Conservation (phyloP, 2,329 filamentous ascomycete species). For the Fusarium kyushuense region DNA sequence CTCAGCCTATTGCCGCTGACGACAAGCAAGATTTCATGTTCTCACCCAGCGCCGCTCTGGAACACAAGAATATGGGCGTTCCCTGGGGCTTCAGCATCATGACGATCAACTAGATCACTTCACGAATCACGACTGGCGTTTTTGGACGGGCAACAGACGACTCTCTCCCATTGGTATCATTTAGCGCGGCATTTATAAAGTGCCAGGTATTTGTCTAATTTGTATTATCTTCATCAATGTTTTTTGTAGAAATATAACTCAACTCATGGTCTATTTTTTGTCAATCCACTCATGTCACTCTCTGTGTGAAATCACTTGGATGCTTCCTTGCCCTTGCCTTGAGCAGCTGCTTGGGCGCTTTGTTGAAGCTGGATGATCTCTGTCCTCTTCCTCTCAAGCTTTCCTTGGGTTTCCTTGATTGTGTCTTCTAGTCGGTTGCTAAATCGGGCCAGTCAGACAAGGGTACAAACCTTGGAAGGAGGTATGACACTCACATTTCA, state of each 20-base stretch:
- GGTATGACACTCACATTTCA: constrained; percentile 78
- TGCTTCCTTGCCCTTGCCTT: constrained; percentile 50
- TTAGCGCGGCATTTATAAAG: constrained; percentile 34
- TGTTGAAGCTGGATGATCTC: constrained; percentile 70
- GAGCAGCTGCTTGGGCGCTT: constrained; percentile 59
- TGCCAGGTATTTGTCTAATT: constrained; percentile 39
- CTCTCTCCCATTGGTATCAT: constrained; percentile 22
- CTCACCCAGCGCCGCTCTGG: constrained; percentile 38
- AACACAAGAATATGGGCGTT: constrained; percentile 46
- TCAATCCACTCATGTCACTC: constrained; percentile 5
- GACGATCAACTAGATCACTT: constrained; percentile 45
- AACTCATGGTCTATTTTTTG: constrained; percentile 47
- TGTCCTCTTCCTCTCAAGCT: constrained; percentile 69
- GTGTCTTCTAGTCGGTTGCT: constrained; percentile 60
- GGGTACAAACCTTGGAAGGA: background rate
- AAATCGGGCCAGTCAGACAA: background rate
- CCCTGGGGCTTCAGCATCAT: constrained; percentile 47
- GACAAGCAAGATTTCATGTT: constrained; percentile 45
- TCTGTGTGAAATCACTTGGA: constrained; percentile 30
- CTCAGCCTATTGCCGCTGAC: constrained; percentile 42
- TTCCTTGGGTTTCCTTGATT: constrained; percentile 68
- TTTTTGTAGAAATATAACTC: constrained; percentile 47
- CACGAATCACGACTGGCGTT: constrained; percentile 45
- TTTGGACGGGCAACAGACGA: constrained; percentile 17
- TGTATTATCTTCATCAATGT: constrained; percentile 40